Base-by-base conservation (phyloP, 345 rosid genomes). In the Citrus glauca region DNA sequence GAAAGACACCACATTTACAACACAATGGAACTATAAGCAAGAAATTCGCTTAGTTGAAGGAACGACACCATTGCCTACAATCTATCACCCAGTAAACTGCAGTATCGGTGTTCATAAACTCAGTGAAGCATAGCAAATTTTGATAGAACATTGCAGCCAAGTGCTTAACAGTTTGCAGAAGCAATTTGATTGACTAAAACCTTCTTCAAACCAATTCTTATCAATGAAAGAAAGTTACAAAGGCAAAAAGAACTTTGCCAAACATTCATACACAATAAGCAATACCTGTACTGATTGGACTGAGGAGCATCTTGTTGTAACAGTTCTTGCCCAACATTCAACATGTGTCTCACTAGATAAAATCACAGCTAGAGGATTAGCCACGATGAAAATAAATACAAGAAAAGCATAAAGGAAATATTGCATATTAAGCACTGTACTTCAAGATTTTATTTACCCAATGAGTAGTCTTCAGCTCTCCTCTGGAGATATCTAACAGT, bases 271-370 rank as follows among this genome's bases (percentile, higher is more conserved):
- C 56, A 61, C 62, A 45, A 57, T 55, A 75, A 79, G 19, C 32
- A 62, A 81, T 84, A 95, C 96, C 91, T 91, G 81, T 88, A 85
- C 25, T 81, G 22, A 37, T 71, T 78, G 56, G 87, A 66, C 76
- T 89, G 90, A 84, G 98, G 94, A 19, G 91, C 93, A 63, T 89
- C 97, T 72, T 65, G 83, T n/a, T 70, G 82, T 76, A 93, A 71
- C 48, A 95, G 78, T 22, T 75, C 82, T 82, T 88, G 86, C 78
- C 99, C 98, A 81, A 93, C 94, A 68, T 76, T 87, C 67, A 95
- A 71, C 98, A 95, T 93, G 83, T 90, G 94, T 76, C 80, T 88
- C 14, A 90, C 99, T 95, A 77, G 35, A 79, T 69, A 85, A 66
- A 77, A 63, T 65, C 76, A 35, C 66, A 71, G 60, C 45, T 24